Percentiles rank a stretch among this genome's conserved stretches.
phyloP scores from a whole-genome alignment of 441 rosid species.

The Pelargonium fulgidum region DNA sequence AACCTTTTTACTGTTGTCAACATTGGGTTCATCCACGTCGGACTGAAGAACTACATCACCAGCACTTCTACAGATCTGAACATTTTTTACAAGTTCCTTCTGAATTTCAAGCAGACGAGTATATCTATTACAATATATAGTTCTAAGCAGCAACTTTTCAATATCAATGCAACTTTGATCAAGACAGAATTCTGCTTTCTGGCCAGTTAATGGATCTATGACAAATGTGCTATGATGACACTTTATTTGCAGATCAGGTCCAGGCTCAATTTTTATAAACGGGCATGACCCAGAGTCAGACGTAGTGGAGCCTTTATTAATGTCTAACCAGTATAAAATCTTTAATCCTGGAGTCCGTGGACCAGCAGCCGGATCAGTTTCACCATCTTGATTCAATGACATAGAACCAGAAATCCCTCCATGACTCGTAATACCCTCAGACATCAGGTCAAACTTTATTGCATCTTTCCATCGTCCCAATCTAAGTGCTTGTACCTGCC shows the following conservation, averaged over 20 bases:
- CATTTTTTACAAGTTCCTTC: slow-evolving; percentile 70
- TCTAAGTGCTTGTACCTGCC: slow-evolving; percentile 83
- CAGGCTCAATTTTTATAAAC: slow-evolving; percentile 83
- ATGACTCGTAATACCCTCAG: slow-evolving; percentile 40
- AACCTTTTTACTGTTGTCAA: slow-evolving; percentile 41
- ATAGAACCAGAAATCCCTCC: slow-evolving; percentile 39
- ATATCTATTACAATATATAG: slow-evolving; percentile 82
- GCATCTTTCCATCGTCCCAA: slow-evolving; percentile 97
- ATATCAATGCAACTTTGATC: slow-evolving; percentile 84
- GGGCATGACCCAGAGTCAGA: slow-evolving; percentile 54
- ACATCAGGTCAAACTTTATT: slow-evolving; percentile 74
- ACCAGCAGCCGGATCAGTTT: slow-evolving; percentile 66
- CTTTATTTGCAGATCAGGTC: slow-evolving; percentile 69
- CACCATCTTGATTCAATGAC: slow-evolving; percentile 67
- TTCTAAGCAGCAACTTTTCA: slow-evolving; percentile 77
- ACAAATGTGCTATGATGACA: slow-evolving; percentile 76
- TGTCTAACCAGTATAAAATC: slow-evolving; percentile 74
- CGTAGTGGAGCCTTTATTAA: slow-evolving; percentile 46
- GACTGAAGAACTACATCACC: slow-evolving; percentile 67
- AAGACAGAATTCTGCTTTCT: slow-evolving; percentile 76
- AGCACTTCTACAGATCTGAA: slow-evolving; percentile 52
- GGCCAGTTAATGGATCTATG: slow-evolving; percentile 67
- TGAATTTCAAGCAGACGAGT: slow-evolving; percentile 91
- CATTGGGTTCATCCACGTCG: slow-evolving; percentile 42
- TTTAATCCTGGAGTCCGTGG: slow-evolving; percentile 80